Evolutionary conservation across 2,329 filamentous ascomycete genomes (phyloP), one percentile per base, ranked within the genome.

Genomic region (Rosellinia necatrix): DNA sequence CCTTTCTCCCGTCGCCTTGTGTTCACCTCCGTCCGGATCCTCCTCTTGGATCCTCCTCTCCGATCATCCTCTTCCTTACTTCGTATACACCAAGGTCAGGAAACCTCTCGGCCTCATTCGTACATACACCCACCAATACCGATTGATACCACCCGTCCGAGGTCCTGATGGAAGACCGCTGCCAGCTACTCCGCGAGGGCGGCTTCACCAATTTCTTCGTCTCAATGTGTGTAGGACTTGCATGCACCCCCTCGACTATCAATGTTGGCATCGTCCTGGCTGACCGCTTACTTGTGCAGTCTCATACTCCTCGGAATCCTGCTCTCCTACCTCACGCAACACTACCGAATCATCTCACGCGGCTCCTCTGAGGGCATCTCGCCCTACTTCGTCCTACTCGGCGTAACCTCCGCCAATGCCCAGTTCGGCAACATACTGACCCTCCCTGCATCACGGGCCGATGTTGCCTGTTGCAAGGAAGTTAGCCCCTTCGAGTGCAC

Each of bases 331-430:
- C 82, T 97, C 2, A 94, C 94, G 1, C 94, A 99, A 72, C 93
- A 97, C 75, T 84, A 89, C 72, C 91, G 94, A 68, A 97, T 99
- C 74, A 90, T 96, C 64, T 80, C 83, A 35, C 85, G 92, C 52
- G 85, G 87, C 59, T 94, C 91, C 12, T 96, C 93, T 19, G 93
- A 96, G 72, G 94, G 94, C 60, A 92, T 99, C 60, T 97, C 92
- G 25, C 93, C 94, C 7, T 94, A 93, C 74, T 99, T 96, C 70
- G 87, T 99, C 62, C 83, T 97, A 2, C 85, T 99, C n/a, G 94
- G 94, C 58, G 91, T 90, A 22, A 93, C 93, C 1, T 96, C 91
- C 6, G 90, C 90, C 66, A 96, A 90, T 48, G 90, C 89, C 43
- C 89, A 90, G 22, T 91, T 99, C 67, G 91, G 90, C 61, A 97